Base-by-base conservation (phyloP, 1,139 yeast species). In the Protomyces gravidus region DNA sequence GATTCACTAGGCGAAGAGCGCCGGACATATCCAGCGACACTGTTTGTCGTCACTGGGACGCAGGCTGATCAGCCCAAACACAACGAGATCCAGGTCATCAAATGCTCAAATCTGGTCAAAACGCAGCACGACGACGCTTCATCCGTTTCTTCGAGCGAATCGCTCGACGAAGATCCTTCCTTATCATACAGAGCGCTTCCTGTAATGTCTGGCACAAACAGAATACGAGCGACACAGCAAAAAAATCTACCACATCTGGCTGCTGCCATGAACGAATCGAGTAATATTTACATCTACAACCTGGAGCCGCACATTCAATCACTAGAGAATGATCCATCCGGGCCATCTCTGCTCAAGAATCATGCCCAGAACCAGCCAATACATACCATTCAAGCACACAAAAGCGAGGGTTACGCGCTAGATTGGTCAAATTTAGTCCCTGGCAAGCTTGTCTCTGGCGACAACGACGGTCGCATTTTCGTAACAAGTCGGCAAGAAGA, bases 371-470 rank as follows among this genome's bases (percentile, higher is more conserved):
- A 86, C 70, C 81, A 85, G 70, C 96, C 98, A 17, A 70, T 83
- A 17, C 92, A 90, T 73, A 89, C 96, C n/a, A 78, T 94, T 63
- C 80, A 82, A 68, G 80, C 77, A 65, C 99, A 92, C 70, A 96
- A 97, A n/a, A 95, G 88, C 19, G 99, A 92, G 76, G 98, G 99
- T 28, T 92, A 89, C 69, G 99, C 96, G 21, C 73, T 94, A 58
- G 98, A 90, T 73, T 92, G 99, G 99, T 88, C 96, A 2, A 96
- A 97, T 33, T 33, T 45, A 15, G 30, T 50, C 13, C 51, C 59
- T 1, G 97, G 97, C 26, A 81, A 92, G 2, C 75, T 92, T 63
- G 77, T 92, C 63, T 81, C 95, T 1, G 99, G 99, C 68, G 99
- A 92, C 70, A 56, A 57, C 25, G 61, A 57, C 39, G 60, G 61